Percentiles rank a stretch among this genome's conserved stretches.
phyloP scores from a whole-genome alignment of 805 yeast species.

The Sungouiozyma intestinalis region DNA sequence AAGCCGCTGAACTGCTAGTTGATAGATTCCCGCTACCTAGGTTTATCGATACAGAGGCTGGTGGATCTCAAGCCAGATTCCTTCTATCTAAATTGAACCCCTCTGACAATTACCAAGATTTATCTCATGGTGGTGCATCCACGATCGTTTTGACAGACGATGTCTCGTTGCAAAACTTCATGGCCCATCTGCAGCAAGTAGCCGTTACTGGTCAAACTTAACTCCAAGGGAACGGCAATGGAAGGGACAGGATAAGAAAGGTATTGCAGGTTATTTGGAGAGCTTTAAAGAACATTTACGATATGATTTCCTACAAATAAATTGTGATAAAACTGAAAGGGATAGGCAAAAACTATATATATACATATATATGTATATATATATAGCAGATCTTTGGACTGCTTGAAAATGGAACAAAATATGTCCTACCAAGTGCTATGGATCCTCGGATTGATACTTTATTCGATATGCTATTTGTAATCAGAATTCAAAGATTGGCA shows the following conservation, averaged over 20 bases:
- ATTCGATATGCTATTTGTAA: no score
- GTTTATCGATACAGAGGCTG: slow-evolving; percentile 94
- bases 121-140: slow-evolving; percentile 35
- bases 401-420: no score
- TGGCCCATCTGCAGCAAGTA: slow-evolving; percentile 86
- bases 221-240: slow-evolving; percentile 1
- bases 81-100: slow-evolving; percentile 92
- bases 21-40: slow-evolving; percentile 97
- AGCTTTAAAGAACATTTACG: background rate
- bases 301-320: background rate
- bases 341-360: no score
- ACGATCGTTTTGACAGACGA: slow-evolving; percentile 94
- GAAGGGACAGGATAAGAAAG: background rate
- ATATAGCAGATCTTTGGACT: background rate
- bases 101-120: slow-evolving; percentile 64
- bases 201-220: slow-evolving; percentile 49
- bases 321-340: no score
- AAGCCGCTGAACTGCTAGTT: slow-evolving; percentile 81
- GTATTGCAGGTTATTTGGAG: background rate
- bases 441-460: no score
- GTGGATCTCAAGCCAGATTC: slow-evolving; percentile 97
- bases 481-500: slow-evolving; percentile 56
- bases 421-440: no score
- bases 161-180: slow-evolving; percentile 87
- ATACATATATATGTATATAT: background rate